Percentiles rank a stretch among this genome's conserved stretches.
Evolutionary conservation across 2,329 filamentous ascomycete species (phyloP).

Genomic region (Neoarthrinium moseri): DNA sequence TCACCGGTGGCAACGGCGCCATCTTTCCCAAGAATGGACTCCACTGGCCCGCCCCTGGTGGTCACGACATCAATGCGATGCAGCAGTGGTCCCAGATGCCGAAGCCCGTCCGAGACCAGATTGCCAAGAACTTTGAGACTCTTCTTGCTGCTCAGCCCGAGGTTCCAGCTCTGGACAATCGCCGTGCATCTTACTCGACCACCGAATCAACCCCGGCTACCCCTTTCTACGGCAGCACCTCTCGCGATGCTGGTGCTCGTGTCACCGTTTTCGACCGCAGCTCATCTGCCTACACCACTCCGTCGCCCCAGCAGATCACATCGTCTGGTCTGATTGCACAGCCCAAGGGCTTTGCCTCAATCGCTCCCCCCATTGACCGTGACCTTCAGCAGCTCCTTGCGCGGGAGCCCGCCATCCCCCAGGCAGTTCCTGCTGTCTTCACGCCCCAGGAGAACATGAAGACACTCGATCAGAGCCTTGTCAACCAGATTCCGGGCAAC

Average conservation of each 20-base stretch:
- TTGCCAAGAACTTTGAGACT: conserved; percentile 54
- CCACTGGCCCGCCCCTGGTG: neutral
- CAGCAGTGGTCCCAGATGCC: conserved; percentile 17
- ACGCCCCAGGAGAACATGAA: conserved; percentile 83
- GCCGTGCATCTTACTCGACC: conserved; percentile 66
- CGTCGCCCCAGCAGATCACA: conserved; percentile 61
- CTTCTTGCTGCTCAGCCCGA: conserved; percentile 49
- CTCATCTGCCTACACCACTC: conserved; percentile 61
- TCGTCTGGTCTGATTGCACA: conserved; percentile 33
- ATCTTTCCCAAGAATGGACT: neutral
- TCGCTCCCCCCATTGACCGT: conserved; percentile 39
- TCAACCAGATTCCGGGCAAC: conserved; percentile 88
- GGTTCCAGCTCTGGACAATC: conserved; percentile 63
- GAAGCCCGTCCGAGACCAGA: conserved; percentile 31
- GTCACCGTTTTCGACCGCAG: conserved; percentile 57
- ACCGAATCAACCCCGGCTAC: conserved; percentile 66
- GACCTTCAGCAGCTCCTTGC: conserved; percentile 65
- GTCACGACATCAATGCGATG: too few species aligned
- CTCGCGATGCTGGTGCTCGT: conserved; percentile 59
- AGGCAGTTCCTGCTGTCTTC: conserved; percentile 85
- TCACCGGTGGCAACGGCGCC: neutral
- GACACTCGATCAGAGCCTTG: conserved; percentile 88
- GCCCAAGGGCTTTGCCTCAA: conserved; percentile 37
- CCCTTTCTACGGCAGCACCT: conserved; percentile 60
- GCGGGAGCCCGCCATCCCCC: conserved; percentile 79